Conservation (phyloP, 805 yeast genomes). For the Lipomyces oligophaga region DNA sequence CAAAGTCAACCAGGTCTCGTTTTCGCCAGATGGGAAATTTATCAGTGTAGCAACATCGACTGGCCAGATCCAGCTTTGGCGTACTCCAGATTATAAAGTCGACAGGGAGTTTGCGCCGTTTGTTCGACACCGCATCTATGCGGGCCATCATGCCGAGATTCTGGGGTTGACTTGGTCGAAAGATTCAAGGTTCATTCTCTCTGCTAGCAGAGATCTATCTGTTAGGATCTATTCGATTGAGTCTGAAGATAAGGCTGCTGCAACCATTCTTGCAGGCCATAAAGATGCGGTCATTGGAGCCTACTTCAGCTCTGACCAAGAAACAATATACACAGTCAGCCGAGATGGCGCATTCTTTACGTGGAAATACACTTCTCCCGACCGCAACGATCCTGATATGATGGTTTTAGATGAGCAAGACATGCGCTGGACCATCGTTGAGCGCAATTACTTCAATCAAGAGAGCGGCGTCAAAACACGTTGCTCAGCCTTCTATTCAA, state of each 20-base stretch:
- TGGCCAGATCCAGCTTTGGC: slow-evolving; percentile 87
- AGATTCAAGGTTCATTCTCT: slow-evolving; percentile 82
- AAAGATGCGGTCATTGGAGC: slow-evolving; percentile 84
- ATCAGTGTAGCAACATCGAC: slow-evolving; percentile 87
- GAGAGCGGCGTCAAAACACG: slow-evolving; percentile 64
- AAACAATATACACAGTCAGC: slow-evolving; percentile 82
- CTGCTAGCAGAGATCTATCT: slow-evolving; percentile 87
- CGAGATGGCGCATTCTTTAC: slow-evolving; percentile 91
- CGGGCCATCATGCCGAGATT: slow-evolving; percentile 88
- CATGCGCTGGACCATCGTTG: slow-evolving; percentile 73
- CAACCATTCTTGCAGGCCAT: slow-evolving; percentile 87
- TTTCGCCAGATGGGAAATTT: slow-evolving; percentile 81
- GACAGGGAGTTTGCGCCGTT: slow-evolving; percentile 96
- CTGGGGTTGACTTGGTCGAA: slow-evolving; percentile 79
- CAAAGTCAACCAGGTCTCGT: slow-evolving; percentile 65
- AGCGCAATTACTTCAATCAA: slow-evolving; percentile 71
- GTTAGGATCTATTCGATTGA: slow-evolving; percentile 76
- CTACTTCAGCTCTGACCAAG: slow-evolving; percentile 83
- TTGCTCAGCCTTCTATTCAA: slow-evolving; percentile 80
- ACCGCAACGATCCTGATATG: slow-evolving; percentile 43
- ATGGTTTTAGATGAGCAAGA: slow-evolving; percentile 39
- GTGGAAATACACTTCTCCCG: slow-evolving; percentile 76
- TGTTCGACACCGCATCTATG: slow-evolving; percentile 80
- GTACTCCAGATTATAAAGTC: slow-evolving; percentile 63
- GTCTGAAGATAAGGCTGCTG: slow-evolving; percentile 66